Evolutionary conservation across 805 yeast genomes (phyloP).

Genomic region (Brettanomyces nanus): DNA sequence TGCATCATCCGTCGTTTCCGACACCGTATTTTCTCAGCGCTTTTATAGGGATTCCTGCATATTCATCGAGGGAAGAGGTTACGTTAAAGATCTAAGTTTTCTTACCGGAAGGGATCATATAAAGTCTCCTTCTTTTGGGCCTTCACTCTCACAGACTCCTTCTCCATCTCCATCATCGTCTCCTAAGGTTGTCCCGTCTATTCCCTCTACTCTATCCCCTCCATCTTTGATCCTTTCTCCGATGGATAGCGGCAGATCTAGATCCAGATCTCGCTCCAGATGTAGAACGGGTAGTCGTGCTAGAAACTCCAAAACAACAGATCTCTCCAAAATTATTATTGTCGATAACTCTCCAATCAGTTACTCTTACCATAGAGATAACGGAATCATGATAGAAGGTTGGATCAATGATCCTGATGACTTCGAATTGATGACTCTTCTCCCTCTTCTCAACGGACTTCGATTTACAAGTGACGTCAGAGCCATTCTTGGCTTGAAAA

Average conservation of each 20-base stretch:
- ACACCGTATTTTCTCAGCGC: slow-evolving; percentile 44
- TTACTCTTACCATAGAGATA: slow-evolving; percentile 73
- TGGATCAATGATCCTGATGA: slow-evolving; percentile 98
- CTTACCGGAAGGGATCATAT: slow-evolving; percentile 8
- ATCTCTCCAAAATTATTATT: slow-evolving; percentile 61
- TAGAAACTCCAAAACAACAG: slow-evolving; percentile 25
- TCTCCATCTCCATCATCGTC: slow-evolving; percentile 1
- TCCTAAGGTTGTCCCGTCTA: background rate
- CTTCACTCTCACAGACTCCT: slow-evolving; percentile 1
- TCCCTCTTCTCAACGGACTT: slow-evolving; percentile 73
- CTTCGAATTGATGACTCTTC: slow-evolving; percentile 65
- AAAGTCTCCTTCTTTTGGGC: background rate
- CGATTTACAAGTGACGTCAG: slow-evolving; percentile 82
- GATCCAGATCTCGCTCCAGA: slow-evolving; percentile 8
- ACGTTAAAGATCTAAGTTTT: slow-evolving; percentile 62
- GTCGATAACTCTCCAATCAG: slow-evolving; percentile 92
- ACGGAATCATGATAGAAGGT: slow-evolving; percentile 91
- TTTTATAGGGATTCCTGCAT: slow-evolving; percentile 78
- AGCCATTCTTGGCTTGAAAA: slow-evolving; percentile 61
- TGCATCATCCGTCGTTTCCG: background rate
- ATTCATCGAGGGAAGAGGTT: slow-evolving; percentile 71
- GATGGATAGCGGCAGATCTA: slow-evolving; percentile 1
- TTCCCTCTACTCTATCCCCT: background rate
- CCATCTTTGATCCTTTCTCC: background rate
- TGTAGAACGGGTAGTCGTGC: slow-evolving; percentile 1